These are phyloP conservation scores for Neoarthrinium moseri DNA, from an alignment of 2,329 filamentous ascomycete genomes.

Conservation along the genomic window DNA sequence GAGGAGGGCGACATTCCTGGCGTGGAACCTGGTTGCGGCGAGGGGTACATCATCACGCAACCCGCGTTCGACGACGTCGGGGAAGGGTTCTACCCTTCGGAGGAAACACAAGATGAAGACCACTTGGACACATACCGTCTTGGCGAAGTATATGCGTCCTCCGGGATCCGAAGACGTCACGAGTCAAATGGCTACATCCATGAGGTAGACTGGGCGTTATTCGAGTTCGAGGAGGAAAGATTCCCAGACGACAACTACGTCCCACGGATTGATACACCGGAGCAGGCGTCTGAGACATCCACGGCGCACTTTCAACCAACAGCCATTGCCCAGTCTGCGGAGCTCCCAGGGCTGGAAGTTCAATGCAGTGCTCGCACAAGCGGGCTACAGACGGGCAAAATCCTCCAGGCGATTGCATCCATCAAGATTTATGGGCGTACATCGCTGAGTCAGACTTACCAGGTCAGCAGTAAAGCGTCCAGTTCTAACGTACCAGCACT, in stretches of 20 bases:
- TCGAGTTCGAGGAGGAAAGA: conserved; percentile 73
- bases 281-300: conserved; percentile 25
- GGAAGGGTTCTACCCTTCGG: conserved; percentile 77
- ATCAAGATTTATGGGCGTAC: conserved; percentile 85
- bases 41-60: conserved; percentile 82
- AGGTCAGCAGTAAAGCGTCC: conserved; percentile 45
- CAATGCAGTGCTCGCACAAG: conserved; percentile 88
- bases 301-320: conserved; percentile 45
- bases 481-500: conserved; percentile 11
- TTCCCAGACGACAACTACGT: conserved; percentile 72
- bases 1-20: conserved; percentile 77
- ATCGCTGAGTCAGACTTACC: conserved; percentile 73
- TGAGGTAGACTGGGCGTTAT: conserved; percentile 94
- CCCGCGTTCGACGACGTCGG: conserved; percentile 86
- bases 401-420: conserved; percentile 74
- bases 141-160: conserved; percentile 85
- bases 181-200: conserved; percentile 72
- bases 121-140: conserved; percentile 79
- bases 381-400: conserved; percentile 75
- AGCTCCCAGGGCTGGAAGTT: conserved; percentile 73
- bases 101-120: conserved; percentile 72
- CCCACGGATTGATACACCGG: conserved; percentile 31
- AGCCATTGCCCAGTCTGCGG: conserved; percentile 56
- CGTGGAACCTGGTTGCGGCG: conserved; percentile 70
- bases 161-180: conserved; percentile 76